Evolutionary conservation across 306 rosid species (phyloP).

Genomic region (Inga leiocalycina): DNA sequence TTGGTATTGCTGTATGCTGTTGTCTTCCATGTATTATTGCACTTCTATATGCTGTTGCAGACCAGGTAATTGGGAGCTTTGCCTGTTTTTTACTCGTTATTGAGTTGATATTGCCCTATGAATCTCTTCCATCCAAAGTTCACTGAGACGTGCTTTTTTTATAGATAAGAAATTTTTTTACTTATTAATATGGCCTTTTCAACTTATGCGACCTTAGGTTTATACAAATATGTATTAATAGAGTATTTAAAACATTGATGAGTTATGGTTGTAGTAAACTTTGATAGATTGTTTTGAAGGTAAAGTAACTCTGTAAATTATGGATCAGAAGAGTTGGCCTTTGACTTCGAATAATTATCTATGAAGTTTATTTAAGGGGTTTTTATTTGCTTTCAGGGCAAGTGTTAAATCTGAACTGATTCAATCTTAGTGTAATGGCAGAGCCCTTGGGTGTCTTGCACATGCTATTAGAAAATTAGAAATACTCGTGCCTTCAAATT

Average conservation of each 20-base stretch:
- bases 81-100: slow-evolving; percentile 1
- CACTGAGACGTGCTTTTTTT: slow-evolving; percentile 18
- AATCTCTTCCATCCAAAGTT: slow-evolving; percentile 17
- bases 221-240: background rate
- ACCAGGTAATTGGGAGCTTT: slow-evolving; percentile 65
- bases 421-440: slow-evolving; percentile 16
- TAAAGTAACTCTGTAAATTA: background rate
- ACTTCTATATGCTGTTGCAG: slow-evolving; percentile 92
- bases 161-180: background rate
- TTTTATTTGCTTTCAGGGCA: slow-evolving; percentile 1
- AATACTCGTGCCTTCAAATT: background rate
- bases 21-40: slow-evolving; percentile 95
- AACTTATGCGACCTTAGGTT: background rate
- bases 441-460: background rate
- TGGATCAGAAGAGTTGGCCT: background rate
- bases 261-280: background rate
- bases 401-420: slow-evolving; percentile 4
- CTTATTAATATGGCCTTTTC: slow-evolving; percentile 4
- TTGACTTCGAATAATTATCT: background rate
- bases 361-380: background rate
- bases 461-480: background rate
- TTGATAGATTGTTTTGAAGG: background rate
- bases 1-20: slow-evolving; percentile 96
- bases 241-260: background rate
- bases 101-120: background rate